Conservation (phyloP, 441 rosid species). For the Eruca vesicaria region DNA sequence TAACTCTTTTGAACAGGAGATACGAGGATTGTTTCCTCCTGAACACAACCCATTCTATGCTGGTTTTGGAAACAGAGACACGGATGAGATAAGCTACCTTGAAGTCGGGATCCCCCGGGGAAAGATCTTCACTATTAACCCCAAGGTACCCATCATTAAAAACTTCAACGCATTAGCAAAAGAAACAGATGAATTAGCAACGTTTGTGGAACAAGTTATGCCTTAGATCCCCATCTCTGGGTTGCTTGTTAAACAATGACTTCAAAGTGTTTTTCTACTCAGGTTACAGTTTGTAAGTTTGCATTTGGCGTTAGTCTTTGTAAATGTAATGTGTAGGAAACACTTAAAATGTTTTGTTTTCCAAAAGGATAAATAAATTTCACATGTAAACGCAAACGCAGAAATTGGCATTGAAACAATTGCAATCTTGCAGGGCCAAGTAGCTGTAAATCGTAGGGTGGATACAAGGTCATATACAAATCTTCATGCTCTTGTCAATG, state of each 20-base stretch:
- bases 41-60: constrained; percentile 94
- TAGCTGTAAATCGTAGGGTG: constrained; percentile 72
- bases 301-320: background rate
- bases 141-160: constrained; percentile 58
- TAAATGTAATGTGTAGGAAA: background rate
- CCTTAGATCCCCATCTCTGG: background rate
- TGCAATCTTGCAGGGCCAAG: constrained; percentile 68
- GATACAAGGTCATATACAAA: constrained; percentile 81
- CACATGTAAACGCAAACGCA: too few species aligned
- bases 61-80: constrained; percentile 98
- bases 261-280: background rate
- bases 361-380: background rate
- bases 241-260: background rate
- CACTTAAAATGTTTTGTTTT: background rate
- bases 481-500: constrained; percentile 78
- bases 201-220: background rate
- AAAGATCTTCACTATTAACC: constrained; percentile 90
- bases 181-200: background rate
- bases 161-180: background rate
- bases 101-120: constrained; percentile 95
- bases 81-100: constrained; percentile 95
- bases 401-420: background rate
- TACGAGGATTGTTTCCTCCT: constrained; percentile 80
- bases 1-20: constrained; percentile 49
- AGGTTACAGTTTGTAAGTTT: background rate